phyloP scores from a whole-genome alignment of 257 asterid genomes.

The Paulownia fortunei region DNA sequence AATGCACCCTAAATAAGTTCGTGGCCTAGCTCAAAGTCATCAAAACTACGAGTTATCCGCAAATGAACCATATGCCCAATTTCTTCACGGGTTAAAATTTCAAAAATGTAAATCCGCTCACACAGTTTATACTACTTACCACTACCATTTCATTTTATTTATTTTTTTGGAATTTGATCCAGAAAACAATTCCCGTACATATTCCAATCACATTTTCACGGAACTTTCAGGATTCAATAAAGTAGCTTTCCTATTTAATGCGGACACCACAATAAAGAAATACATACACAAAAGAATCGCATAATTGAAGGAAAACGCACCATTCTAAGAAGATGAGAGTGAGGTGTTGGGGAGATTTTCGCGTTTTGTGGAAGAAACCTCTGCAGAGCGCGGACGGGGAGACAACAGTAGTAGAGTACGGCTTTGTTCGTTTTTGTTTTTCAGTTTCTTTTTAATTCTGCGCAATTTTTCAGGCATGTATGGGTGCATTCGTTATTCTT shows the following conservation, averaged over 20 bases:
- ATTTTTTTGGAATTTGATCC: background rate
- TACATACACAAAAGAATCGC: background rate
- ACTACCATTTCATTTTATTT: no score
- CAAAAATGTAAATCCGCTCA: background rate
- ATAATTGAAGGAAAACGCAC: slow-evolving; percentile 1
- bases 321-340: slow-evolving; percentile 1
- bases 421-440: background rate
- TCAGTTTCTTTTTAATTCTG: background rate
- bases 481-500: background rate
- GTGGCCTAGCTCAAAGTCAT: slow-evolving; percentile 6
- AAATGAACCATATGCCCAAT: background rate
- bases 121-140: background rate
- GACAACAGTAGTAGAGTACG: background rate
- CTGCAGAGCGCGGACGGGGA: background rate
- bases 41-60: background rate
- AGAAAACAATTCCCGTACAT: background rate
- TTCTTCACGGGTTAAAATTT: background rate
- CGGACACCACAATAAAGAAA: background rate
- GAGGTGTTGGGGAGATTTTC: background rate
- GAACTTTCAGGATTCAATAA: background rate
- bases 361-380: background rate
- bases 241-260: background rate
- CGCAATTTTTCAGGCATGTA: background rate
- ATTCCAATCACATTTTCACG: background rate
- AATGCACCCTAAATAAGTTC: background rate